Percentiles rank a stretch among this genome's conserved stretches.
Evolutionary conservation across 192 early-diverging fungal species (phyloP).

Genomic region (Coemansia sp.): DNA sequence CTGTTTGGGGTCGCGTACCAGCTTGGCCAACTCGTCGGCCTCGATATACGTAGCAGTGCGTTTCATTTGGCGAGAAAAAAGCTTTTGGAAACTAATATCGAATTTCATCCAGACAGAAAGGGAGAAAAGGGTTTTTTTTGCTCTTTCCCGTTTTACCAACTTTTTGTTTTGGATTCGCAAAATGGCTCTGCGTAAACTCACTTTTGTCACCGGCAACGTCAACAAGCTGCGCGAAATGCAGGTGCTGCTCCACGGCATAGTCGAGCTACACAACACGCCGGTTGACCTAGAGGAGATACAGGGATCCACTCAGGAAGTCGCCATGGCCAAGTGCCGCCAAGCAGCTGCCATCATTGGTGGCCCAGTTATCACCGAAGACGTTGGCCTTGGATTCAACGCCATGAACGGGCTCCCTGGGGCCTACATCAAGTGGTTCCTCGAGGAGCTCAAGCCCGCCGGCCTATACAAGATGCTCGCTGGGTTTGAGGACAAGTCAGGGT

Average conservation of each 20-base stretch:
- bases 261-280: slow-evolving; percentile 65
- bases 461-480: slow-evolving; percentile 81
- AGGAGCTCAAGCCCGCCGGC: slow-evolving; percentile 69
- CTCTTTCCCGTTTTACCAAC: not conserved
- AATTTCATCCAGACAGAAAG: not conserved
- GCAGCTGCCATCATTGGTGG: slow-evolving; percentile 68
- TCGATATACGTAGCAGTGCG: slow-evolving; percentile 6
- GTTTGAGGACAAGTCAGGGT: slow-evolving; percentile 85
- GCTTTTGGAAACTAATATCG: not conserved
- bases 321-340: slow-evolving; percentile 72
- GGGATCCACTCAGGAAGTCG: slow-evolving; percentile 75
- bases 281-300: slow-evolving; percentile 93
- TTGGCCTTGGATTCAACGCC: slow-evolving; percentile 89
- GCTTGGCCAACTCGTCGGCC: slow-evolving; percentile 49
- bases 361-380: slow-evolving; percentile 91
- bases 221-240: slow-evolving; percentile 93
- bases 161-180: not conserved
- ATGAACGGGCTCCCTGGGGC: slow-evolving; percentile 91
- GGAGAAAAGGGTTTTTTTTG: not conserved
- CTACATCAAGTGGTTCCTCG: slow-evolving; percentile 91
- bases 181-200: slow-evolving; percentile 53
- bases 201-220: slow-evolving; percentile 94
- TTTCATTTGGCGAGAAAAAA: not conserved
- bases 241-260: slow-evolving; percentile 65
- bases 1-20: slow-evolving; percentile 60